phyloP scores from a whole-genome alignment of 1,284 basidiomycete species.

The Heterobasidion irregulare region DNA sequence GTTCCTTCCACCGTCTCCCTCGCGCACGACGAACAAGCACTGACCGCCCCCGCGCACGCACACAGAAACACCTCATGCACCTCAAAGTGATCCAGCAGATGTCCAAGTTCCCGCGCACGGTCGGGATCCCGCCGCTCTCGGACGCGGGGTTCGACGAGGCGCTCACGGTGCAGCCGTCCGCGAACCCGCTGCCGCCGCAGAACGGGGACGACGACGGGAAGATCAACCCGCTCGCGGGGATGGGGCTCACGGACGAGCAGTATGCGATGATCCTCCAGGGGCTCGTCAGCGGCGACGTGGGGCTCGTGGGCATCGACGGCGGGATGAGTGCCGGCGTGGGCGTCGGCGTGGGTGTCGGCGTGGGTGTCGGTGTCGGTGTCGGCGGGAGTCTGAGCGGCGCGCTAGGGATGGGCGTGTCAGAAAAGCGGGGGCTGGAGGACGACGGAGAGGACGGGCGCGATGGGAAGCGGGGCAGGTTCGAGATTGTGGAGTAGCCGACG shows the following conservation, averaged over 20 bases:
- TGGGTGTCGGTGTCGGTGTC: neutral
- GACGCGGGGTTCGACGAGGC: slow-evolving; percentile 52
- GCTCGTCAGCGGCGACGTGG: slow-evolving; percentile 50
- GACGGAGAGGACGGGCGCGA: slow-evolving; percentile 41
- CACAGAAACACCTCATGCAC: slow-evolving; percentile 86
- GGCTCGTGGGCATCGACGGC: slow-evolving; percentile 25
- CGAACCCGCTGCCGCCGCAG: slow-evolving; percentile 8
- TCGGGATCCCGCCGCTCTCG: slow-evolving; percentile 67
- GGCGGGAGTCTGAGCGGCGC: slow-evolving; percentile 4
- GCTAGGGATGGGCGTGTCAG: slow-evolving; percentile 11
- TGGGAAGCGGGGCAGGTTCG: slow-evolving; percentile 62
- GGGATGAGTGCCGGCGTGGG: slow-evolving; percentile 6
- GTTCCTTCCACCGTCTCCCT: neutral
- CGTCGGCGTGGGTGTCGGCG: slow-evolving; percentile 1
- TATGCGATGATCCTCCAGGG: slow-evolving; percentile 62
- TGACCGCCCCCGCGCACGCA: neutral
- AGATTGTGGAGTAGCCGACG: slow-evolving; percentile 46
- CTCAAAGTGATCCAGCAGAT: slow-evolving; percentile 86
- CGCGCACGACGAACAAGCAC: neutral
- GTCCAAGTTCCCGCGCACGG: slow-evolving; percentile 61
- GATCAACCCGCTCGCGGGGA: slow-evolving; percentile 65
- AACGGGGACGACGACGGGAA: slow-evolving; percentile 37
- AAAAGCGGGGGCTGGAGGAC: slow-evolving; percentile 33
- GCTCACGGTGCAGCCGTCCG: slow-evolving; percentile 15
- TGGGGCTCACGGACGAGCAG: slow-evolving; percentile 72